Conservation (phyloP, 176 grass and related monocot species). For the Carex littledalei region DNA sequence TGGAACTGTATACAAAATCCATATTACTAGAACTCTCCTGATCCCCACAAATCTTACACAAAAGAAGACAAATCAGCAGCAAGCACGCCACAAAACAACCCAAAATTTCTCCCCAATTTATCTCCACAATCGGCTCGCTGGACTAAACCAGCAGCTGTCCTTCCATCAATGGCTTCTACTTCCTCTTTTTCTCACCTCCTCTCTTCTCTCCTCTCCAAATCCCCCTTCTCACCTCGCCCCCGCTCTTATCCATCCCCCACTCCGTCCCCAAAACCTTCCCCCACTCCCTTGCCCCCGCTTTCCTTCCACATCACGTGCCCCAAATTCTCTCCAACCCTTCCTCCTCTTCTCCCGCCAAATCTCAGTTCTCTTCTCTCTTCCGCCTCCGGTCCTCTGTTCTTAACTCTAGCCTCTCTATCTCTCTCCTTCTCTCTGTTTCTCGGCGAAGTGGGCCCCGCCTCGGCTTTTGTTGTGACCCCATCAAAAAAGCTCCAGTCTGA, state of each 20-base stretch:
- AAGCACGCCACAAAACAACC: neutral
- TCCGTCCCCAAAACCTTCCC: neutral
- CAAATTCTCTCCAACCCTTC: neutral
- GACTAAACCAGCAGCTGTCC: slow-evolving; percentile 1
- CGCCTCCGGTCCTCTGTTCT: slow-evolving; percentile 47
- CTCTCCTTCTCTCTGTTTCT: slow-evolving; percentile 62
- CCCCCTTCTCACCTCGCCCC: neutral
- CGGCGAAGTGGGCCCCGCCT: slow-evolving; percentile 45
- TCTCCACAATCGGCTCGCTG: neutral
- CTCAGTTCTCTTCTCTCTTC: slow-evolving; percentile 33
- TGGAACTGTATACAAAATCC: neutral
- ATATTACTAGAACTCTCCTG: neutral
- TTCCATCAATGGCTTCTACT: slow-evolving; percentile 25
- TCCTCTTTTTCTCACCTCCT: slow-evolving; percentile 5
- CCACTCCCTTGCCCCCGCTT: neutral
- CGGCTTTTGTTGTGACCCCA: slow-evolving; percentile 71
- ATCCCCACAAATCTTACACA: neutral
- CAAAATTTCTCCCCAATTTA: neutral
- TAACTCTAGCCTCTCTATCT: slow-evolving; percentile 43
- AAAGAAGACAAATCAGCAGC: neutral
- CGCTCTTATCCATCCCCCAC: slow-evolving; percentile 8
- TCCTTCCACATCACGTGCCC: neutral
- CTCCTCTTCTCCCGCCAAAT: slow-evolving; percentile 17
- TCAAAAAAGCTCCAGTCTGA: slow-evolving; percentile 87
- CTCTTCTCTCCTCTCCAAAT: slow-evolving; percentile 8